Evolutionary conservation across 805 yeast species (phyloP).

Genomic region (Ascoidea rubescens): DNA sequence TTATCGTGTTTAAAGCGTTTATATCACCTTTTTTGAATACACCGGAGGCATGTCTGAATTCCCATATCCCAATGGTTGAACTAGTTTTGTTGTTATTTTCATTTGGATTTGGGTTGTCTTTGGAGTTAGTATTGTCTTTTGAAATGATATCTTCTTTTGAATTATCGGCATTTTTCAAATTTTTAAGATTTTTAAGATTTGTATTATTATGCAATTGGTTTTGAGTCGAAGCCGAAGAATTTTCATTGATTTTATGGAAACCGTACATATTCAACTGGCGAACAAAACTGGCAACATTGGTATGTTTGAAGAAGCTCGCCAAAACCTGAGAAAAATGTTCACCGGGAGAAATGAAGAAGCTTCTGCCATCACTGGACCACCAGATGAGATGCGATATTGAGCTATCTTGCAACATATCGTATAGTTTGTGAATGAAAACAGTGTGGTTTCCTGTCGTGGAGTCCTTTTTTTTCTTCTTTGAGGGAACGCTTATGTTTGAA

Average conservation of each 20-base stretch:
- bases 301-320: slow-evolving; percentile 60
- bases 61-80: slow-evolving; percentile 42
- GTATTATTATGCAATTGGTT: slow-evolving; percentile 9
- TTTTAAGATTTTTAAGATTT: not conserved
- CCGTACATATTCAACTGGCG: slow-evolving; percentile 77
- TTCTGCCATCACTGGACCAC: slow-evolving; percentile 64
- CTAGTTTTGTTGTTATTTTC: slow-evolving; percentile 3
- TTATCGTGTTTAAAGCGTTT: slow-evolving; percentile 60
- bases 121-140: slow-evolving; percentile 2
- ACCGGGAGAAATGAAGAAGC: slow-evolving; percentile 71
- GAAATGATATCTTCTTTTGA: no score
- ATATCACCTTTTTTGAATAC: slow-evolving; percentile 71
- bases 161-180: no score
- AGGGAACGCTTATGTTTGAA: no score
- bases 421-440: slow-evolving; percentile 78
- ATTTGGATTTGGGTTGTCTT: not conserved
- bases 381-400: slow-evolving; percentile 62
- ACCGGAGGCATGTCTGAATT: slow-evolving; percentile 73
- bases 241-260: slow-evolving; percentile 55
- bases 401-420: slow-evolving; percentile 78
- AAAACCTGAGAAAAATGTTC: slow-evolving; percentile 73
- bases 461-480: slow-evolving; percentile 1
- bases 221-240: slow-evolving; percentile 2
- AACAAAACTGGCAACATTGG: slow-evolving; percentile 67
- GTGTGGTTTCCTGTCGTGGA: slow-evolving; percentile 27